Percentiles rank a stretch among this genome's conserved stretches.
These are phyloP conservation scores for Talaromyces albobiverticillius DNA, from an alignment of 2,329 filamentous ascomycete species.

Conservation along the genomic window DNA sequence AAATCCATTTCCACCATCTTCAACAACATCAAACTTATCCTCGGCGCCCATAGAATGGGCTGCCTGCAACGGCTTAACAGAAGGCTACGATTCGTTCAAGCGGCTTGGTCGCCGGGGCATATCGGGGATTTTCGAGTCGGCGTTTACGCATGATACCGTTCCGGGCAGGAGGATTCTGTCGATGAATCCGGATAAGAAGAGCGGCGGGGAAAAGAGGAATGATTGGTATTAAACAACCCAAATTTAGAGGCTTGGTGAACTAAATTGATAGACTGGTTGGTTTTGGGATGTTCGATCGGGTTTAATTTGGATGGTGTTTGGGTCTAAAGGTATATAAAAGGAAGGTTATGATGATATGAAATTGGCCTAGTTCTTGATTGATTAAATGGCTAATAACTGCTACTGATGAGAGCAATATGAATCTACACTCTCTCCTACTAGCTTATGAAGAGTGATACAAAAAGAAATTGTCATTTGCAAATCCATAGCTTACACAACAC, in stretches of 20 bases:
- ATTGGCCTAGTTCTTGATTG: no score
- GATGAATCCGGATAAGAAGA: conserved; percentile 57
- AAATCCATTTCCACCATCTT: conserved; percentile 21
- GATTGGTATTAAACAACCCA: conserved; percentile 54
- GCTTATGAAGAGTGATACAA: no score
- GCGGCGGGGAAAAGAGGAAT: conserved; percentile 54
- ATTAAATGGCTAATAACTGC: no score
- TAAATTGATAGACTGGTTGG: no score
- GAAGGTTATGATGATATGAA: no score
- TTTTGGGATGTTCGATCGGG: no score
- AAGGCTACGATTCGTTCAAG: conserved; percentile 53
- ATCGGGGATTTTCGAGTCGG: conserved; percentile 58
- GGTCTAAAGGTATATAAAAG: no score
- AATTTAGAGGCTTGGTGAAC: no score
- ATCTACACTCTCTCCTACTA: no score
- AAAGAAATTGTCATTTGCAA: background rate
- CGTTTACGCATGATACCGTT: conserved; percentile 52
- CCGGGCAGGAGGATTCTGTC: conserved; percentile 58
- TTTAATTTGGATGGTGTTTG: no score
- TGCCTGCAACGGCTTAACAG: conserved; percentile 48
- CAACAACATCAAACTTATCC: no score
- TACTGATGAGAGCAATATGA: no score
- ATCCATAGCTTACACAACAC: conserved; percentile 4
- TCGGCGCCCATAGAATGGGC: conserved; percentile 55
- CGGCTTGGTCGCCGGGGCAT: conserved; percentile 55